phyloP scores from a whole-genome alignment of 2,329 filamentous ascomycete species.

The Orbilia blumenaviensis region DNA sequence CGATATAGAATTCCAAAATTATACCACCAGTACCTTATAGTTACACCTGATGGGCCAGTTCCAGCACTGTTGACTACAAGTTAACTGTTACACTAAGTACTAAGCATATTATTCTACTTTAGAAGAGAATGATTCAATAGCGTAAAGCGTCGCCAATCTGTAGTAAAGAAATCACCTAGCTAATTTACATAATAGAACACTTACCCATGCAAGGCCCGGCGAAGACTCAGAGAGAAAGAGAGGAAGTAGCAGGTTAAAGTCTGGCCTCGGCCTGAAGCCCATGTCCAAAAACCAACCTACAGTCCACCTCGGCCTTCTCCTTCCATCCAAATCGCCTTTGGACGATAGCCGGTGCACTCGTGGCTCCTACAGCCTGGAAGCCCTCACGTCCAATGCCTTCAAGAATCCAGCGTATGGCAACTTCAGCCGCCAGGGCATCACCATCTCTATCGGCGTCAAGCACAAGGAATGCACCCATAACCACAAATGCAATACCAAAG shows the following conservation, averaged over 20 bases:
- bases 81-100: too few species aligned
- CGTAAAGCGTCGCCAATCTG: too few species aligned
- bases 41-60: too few species aligned
- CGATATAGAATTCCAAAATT: too few species aligned
- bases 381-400: constrained; percentile 52
- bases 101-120: too few species aligned
- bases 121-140: too few species aligned
- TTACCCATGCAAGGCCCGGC: too few species aligned
- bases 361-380: constrained; percentile 32
- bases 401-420: constrained; percentile 57
- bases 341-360: constrained; percentile 18
- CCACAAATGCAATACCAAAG: constrained; percentile 58
- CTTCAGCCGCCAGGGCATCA: constrained; percentile 58
- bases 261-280: constrained; percentile 33
- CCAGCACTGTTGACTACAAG: too few species aligned
- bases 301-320: constrained; percentile 49
- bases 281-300: constrained; percentile 44
- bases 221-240: too few species aligned
- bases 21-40: too few species aligned
- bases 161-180: too few species aligned
- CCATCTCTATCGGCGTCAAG: constrained; percentile 60
- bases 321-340: constrained; percentile 35
- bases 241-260: constrained; percentile 15
- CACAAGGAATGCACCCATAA: constrained; percentile 59
- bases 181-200: background rate